Conservation (phyloP, 371 early-diverging fungal genomes). For the Mucor indicus region DNA sequence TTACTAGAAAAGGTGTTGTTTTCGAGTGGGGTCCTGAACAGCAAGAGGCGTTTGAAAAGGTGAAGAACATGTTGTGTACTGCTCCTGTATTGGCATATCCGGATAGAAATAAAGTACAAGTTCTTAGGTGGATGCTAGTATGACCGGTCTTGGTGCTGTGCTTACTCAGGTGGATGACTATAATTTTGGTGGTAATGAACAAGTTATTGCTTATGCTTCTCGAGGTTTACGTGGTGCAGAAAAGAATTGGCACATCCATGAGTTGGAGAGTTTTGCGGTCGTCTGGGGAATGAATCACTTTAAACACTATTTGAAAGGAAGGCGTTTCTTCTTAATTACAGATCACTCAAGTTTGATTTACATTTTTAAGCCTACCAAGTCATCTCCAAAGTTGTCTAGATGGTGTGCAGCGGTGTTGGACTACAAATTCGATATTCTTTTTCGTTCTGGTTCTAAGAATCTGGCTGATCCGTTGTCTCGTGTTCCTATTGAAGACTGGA, state of each 20-base stretch:
- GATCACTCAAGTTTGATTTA: background rate
- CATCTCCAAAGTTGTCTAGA: constrained; percentile 5
- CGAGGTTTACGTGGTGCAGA: background rate
- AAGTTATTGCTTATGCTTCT: background rate
- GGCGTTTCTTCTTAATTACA: background rate
- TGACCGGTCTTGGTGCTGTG: constrained; percentile 31
- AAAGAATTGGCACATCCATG: background rate
- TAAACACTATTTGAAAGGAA: background rate
- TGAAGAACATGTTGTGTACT: constrained; percentile 12
- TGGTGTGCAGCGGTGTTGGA: constrained; percentile 27
- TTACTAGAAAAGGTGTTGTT: background rate
- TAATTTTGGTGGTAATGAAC: background rate
- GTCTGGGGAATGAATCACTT: background rate
- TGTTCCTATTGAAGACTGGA: too few relatives aligned
- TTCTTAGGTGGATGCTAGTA: constrained; percentile 36
- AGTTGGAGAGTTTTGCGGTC: constrained; percentile 1
- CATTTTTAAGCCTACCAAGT: background rate
- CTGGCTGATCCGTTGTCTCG: constrained; percentile 25
- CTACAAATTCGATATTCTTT: constrained; percentile 19
- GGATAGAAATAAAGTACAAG: constrained; percentile 22
- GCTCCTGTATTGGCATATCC: constrained; percentile 25
- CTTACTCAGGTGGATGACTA: constrained; percentile 23
- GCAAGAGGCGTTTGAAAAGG: constrained; percentile 17
- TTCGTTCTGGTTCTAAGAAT: constrained; percentile 19
- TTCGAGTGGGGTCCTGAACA: constrained; percentile 17